phyloP scores from a whole-genome alignment of 495 filamentous ascomycete species.

The Xylaria acuta region DNA sequence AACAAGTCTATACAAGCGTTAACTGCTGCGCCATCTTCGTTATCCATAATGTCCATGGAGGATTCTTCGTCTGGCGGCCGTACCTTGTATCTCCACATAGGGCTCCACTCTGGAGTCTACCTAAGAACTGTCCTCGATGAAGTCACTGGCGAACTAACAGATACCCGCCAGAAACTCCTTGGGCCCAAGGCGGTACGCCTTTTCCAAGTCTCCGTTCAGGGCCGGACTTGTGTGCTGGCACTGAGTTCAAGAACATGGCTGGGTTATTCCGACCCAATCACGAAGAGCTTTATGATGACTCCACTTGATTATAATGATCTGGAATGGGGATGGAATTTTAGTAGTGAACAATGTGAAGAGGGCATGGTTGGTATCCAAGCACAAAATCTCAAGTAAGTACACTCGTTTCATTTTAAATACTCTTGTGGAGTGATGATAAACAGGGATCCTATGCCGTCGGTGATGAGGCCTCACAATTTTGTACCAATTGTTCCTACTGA shows the following conservation, averaged over 20 bases:
- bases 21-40: conserved; percentile 83
- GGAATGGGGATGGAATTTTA: conserved; percentile 95
- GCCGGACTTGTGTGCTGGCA: conserved; percentile 85
- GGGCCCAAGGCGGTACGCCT: conserved; percentile 87
- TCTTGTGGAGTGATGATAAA: conserved; percentile 70
- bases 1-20: conserved; percentile 92
- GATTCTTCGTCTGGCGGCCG: conserved; percentile 77
- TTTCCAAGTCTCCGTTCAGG: conserved; percentile 84
- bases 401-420: conserved; percentile 30
- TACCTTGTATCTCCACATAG: conserved; percentile 92
- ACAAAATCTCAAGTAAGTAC: conserved; percentile 81
- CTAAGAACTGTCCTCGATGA: conserved; percentile 93
- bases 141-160: conserved; percentile 89
- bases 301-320: conserved; percentile 87
- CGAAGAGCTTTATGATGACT: conserved; percentile 86
- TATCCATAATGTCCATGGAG: conserved; percentile 94
- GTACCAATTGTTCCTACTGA: conserved; percentile 65
- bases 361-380: conserved; percentile 97
- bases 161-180: conserved; percentile 91
- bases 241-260: conserved; percentile 92
- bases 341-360: conserved; percentile 88
- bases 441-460: conserved; percentile 54
- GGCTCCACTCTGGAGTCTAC: conserved; percentile 93
- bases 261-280: conserved; percentile 84
- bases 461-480: conserved; percentile 54